Base-by-base conservation (phyloP, 495 filamentous ascomycete species). In the Neurospora sp. region DNA sequence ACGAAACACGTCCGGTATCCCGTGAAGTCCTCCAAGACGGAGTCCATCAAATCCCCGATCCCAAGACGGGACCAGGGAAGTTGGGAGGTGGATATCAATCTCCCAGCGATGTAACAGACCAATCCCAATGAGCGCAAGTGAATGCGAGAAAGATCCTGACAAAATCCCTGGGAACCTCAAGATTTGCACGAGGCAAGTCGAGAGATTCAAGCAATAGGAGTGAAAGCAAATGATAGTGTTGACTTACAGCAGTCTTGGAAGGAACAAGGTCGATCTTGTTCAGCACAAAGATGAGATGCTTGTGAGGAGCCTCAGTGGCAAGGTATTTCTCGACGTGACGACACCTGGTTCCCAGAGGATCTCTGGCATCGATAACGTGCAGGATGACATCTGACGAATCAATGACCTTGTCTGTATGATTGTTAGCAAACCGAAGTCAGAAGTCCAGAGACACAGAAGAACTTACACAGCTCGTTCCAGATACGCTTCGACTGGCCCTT, bases 71-170 rank as follows among this genome's bases (percentile, higher is more conserved):
- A 89, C 88, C 87, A 84, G 88, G 87, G 90, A 81, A 40, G 42
- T 71, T 81, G 76, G 91, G 91, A 88, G 82, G 86, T 80, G 86
- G 88, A 85, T 75, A 76, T 88, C 84, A 81, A 90, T 99, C 87
- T 99, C 90, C 95, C 96, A 98, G 92, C 88, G 92, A 90, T 92
- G 93, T 99, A 99, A 99, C 96, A 94, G 95, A 92, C 88, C 74
- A 74, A 87, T 88, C 89, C 91, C 93, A 96, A 88, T 78, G 89
- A 76, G 80, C 75, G 75, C 79, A 82, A 83, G 83, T 73, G 75
- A 79, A 80, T 83, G 81, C 80, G 83, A 81, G 88, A 92, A 89
- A 87, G 88, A 90, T 89, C 96, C 95, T 99, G 96, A 99, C 96
- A 92, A 92, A 93, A 94, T 88, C 85, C 92, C 97, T 84, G 82